Conservation (phyloP, 805 yeast genomes). For the Cyberlindnera mycetangii region DNA sequence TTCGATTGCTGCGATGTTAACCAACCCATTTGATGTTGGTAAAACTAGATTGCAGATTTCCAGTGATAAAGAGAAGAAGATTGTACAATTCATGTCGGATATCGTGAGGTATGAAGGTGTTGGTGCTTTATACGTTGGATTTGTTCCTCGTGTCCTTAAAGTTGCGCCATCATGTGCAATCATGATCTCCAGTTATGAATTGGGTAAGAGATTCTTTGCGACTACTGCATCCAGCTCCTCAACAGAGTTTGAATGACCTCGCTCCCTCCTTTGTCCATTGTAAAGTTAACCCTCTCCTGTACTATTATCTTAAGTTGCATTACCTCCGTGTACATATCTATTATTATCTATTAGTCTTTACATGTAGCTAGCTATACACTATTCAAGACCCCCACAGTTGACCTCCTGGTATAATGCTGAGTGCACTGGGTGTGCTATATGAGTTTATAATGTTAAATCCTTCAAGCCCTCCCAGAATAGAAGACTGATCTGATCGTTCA, state of each 20-base stretch:
- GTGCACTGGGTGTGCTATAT: slow-evolving; percentile 23
- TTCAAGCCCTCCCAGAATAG: slow-evolving; percentile 6
- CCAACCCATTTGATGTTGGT: slow-evolving; percentile 97
- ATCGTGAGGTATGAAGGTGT: slow-evolving; percentile 74
- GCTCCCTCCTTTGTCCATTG: too few relatives aligned
- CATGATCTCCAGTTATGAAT: slow-evolving; percentile 93
- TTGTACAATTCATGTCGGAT: slow-evolving; percentile 62
- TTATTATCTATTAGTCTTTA: background rate
- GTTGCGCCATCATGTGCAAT: slow-evolving; percentile 98
- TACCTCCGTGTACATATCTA: background rate
- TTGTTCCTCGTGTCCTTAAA: slow-evolving; percentile 81
- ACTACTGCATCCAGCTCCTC: background rate
- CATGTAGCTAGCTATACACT: background rate
- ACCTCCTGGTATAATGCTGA: slow-evolving; percentile 11
- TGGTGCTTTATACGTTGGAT: slow-evolving; percentile 83
- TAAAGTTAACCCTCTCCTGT: too few relatives aligned
- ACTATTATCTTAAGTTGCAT: background rate
- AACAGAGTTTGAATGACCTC: background rate
- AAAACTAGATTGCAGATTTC: slow-evolving; percentile 87
- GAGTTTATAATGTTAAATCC: slow-evolving; percentile 19
- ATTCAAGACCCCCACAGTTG: slow-evolving; percentile 8
- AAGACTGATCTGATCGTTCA: slow-evolving; percentile 2
- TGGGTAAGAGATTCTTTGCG: slow-evolving; percentile 64
- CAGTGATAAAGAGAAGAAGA: slow-evolving; percentile 41
- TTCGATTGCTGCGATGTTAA: slow-evolving; percentile 74